A percentile compares a stretch with the other conserved stretches of the same genome.
These are phyloP conservation scores for Talaromyces sp. DNA, from an alignment of 2,329 filamentous ascomycete genomes.

Conservation along the genomic window DNA sequence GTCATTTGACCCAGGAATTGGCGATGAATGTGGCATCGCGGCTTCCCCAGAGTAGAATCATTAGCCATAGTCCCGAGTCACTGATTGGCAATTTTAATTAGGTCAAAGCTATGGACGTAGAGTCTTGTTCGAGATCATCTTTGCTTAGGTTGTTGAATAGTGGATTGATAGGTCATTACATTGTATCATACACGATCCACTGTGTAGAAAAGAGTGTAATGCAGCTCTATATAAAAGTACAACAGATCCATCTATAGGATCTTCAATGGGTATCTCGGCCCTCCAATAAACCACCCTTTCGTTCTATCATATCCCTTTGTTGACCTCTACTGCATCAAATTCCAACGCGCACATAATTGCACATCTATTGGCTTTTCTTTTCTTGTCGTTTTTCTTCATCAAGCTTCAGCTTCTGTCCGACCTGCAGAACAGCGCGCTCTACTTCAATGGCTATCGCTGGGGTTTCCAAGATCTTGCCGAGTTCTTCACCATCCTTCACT, in stretches of 20 bases:
- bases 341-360: background rate
- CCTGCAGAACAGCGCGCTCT: conserved; percentile 72
- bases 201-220: background rate
- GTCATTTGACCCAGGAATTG: background rate
- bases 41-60: too few relatives aligned
- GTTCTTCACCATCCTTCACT: conserved; percentile 51
- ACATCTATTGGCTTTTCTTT: conserved; percentile 2
- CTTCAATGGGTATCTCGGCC: background rate
- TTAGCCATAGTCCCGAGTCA: too few relatives aligned
- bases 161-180: background rate
- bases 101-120: background rate
- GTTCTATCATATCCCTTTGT: background rate
- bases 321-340: background rate
- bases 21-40: background rate
- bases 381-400: conserved; percentile 16
- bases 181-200: background rate
- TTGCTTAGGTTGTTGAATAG: background rate
- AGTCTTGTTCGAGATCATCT: background rate
- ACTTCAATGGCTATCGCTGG: conserved; percentile 69
- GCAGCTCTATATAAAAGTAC: conserved; percentile 6
- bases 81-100: background rate
- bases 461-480: conserved; percentile 61
- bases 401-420: conserved; percentile 44
- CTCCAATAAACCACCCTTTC: background rate
- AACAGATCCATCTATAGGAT: background rate